phyloP scores from a whole-genome alignment of 768 basidiomycete genomes.

The Suillus variegatus region DNA sequence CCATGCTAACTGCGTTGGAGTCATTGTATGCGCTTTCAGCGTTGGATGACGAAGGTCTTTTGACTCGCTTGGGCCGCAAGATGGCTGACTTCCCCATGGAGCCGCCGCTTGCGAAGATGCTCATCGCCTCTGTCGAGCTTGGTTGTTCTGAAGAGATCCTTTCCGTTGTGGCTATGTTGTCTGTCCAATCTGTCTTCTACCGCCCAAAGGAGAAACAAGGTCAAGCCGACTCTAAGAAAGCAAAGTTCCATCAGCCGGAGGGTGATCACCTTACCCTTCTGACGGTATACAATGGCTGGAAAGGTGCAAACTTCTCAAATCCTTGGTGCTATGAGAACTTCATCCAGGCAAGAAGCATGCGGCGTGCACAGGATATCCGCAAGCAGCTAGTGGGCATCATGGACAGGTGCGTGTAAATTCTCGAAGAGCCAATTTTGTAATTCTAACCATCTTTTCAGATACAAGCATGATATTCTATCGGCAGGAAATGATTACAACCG shows the following conservation, averaged over 20 bases:
- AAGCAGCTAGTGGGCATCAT: conserved; percentile 98
- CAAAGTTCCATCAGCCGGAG: conserved; percentile 99
- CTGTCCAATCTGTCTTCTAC: conserved; percentile 95
- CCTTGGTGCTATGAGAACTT: conserved; percentile 99
- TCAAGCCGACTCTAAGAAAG: conserved; percentile 99
- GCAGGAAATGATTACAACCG: conserved; percentile 91
- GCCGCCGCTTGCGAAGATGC: conserved; percentile 93
- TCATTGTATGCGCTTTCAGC: conserved; percentile 94
- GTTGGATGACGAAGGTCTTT: conserved; percentile 92
- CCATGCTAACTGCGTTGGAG: conserved; percentile 95
- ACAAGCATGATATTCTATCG: conserved; percentile 95
- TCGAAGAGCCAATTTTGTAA: not conserved
- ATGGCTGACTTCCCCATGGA: conserved; percentile 99
- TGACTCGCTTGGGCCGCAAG: conserved; percentile 93
- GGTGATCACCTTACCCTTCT: conserved; percentile 92
- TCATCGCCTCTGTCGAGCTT: conserved; percentile 95
- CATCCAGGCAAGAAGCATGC: conserved; percentile 96
- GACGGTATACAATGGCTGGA: conserved; percentile 99
- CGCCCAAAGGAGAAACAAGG: conserved; percentile 99
- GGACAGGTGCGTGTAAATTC: conserved; percentile 72
- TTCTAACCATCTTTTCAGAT: conserved; percentile 46
- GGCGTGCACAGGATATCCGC: conserved; percentile 94
- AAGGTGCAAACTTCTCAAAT: conserved; percentile 92
- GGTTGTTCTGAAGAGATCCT: conserved; percentile 98
- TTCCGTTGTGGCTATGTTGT: conserved; percentile 96